Evolutionary conservation across 805 yeast species (phyloP), one percentile per base, ranked within the genome.

Genomic region (Hanseniaspora thailandica): DNA sequence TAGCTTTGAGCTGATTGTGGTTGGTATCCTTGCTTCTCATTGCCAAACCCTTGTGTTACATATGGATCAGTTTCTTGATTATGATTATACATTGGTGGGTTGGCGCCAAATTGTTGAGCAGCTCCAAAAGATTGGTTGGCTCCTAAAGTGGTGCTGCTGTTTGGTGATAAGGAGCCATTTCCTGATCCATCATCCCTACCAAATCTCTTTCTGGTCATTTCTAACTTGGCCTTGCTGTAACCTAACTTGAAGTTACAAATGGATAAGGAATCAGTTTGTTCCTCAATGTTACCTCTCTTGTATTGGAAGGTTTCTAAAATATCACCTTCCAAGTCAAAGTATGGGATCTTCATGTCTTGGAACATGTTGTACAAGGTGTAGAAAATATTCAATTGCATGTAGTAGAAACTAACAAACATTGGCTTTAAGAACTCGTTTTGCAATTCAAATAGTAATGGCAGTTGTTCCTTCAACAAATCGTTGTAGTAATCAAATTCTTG

Each of bases 301-400:
- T 73, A 74, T 31, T 66, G 68, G 69, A 82, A 93, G 3, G 89
- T 83, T 65, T 85, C 90, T 52, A 84, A 74, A 57, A 93, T 85
- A 65, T 88, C 97, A 44, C 85, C 75, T 48, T 78, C 73, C 64
- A 93, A 73, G 66, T 93, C 95, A 69, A 93, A 93, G 70, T 93
- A 93, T 15, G 97, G 96, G 59, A 93, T 93, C 71, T 93, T 88
- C 85, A 90, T 81, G 65, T 86, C 95, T 70, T 90, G 96, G 86
- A 90, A 86, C 62, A 85, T 78, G 64, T 77, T 83, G 72, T 86
- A 89, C 57, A 93, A 73, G 1, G 96, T 88, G 75, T 93, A 93
- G 69, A 89, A 93, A 55, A 93, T 87, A 72, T 93, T 93, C 73
- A 93, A 77, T 72, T 93, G 98, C 97, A 93, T 93, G 75, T 81